Evolutionary conservation across 371 early-diverging fungal species (phyloP), one percentile per base, ranked within the genome.

Genomic region (Conidiobolus incongruus): DNA sequence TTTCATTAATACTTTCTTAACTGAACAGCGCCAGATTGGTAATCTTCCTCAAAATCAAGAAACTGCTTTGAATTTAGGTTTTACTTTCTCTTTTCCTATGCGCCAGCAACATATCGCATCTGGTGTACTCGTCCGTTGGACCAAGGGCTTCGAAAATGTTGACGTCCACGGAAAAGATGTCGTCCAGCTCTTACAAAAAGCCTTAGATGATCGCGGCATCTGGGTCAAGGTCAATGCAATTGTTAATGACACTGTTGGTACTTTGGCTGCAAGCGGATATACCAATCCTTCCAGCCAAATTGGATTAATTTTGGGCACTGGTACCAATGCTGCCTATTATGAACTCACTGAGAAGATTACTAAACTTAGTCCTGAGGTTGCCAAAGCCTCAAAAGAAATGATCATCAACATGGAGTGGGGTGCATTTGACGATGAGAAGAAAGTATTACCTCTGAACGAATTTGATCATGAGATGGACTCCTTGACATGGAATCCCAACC

Each of bases 191-290:
- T n/a, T n/a, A n/a, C 83, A 82, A 48, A 77, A 75, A 15, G 83
- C 94, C 8, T 65, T 94, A 47, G 54, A 71, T 42, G 63, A 77
- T 45, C 77, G 77, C 48, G 66, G 72, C 37, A 56, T 75, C 13
- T 77, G 61, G 31, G 66, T 92, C 34, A 61, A 72, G 35, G 77
- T 91, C 28, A 69, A 77, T 34, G 93, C 94, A 6, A 61, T 94
- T 22, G 77, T 96, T 44, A 96, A 96, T 56, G 95, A 96, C 62
- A 91, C 97, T 0, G 92, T 90, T 3, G 93, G 93, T 24, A 90
- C 93, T 0, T 62, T 91, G 17, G 60, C 89, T 19, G 74, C 89
- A 34, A 75, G 87, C 45, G 82, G 82, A 0, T 92, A 89, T 67
- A 52, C 60, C 39, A 59, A 77, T 40, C 82, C 88, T 4, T 65